Conservation (phyloP, 768 basidiomycete genomes). For the Rhizopogon rudus region DNA sequence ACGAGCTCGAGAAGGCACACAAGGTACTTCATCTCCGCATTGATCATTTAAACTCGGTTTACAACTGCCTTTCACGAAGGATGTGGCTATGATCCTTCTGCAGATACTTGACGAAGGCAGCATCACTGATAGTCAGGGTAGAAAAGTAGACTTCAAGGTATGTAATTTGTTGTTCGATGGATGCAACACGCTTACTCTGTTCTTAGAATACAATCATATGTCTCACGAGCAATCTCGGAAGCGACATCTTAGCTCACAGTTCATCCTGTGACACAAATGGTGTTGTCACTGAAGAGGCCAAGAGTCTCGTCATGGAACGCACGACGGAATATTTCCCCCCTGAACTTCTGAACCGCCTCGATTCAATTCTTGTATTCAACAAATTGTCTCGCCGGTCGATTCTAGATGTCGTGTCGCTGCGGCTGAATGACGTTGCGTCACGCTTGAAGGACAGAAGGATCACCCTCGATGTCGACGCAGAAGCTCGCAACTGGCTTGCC, state of each 20-base stretch:
- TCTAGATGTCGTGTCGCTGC: constrained; percentile 71
- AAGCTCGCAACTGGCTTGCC: constrained; percentile 65
- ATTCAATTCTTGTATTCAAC: constrained; percentile 87
- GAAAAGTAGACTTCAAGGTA: constrained; percentile 88
- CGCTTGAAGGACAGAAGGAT: constrained; percentile 65
- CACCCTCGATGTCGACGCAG: constrained; percentile 60
- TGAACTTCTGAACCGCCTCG: constrained; percentile 85
- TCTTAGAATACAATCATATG: constrained; percentile 85
- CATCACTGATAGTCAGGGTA: constrained; percentile 87
- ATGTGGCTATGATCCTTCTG: constrained; percentile 85
- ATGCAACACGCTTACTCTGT: background rate
- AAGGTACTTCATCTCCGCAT: constrained; percentile 39
- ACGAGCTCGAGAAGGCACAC: constrained; percentile 77
- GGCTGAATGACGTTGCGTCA: constrained; percentile 67
- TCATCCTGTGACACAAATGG: constrained; percentile 62
- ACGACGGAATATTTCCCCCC: constrained; percentile 84
- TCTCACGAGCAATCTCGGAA: constrained; percentile 83
- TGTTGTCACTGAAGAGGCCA: constrained; percentile 55
- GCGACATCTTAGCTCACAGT: constrained; percentile 68
- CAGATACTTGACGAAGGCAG: constrained; percentile 90
- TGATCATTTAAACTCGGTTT: background rate
- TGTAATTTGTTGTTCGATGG: background rate
- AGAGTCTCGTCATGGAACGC: constrained; percentile 63
- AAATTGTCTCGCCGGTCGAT: constrained; percentile 74
- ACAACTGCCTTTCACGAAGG: constrained; percentile 31